Percentiles rank a stretch among this genome's conserved stretches.
Conservation (phyloP, 805 yeast species). For the Candida peoriensis region DNA sequence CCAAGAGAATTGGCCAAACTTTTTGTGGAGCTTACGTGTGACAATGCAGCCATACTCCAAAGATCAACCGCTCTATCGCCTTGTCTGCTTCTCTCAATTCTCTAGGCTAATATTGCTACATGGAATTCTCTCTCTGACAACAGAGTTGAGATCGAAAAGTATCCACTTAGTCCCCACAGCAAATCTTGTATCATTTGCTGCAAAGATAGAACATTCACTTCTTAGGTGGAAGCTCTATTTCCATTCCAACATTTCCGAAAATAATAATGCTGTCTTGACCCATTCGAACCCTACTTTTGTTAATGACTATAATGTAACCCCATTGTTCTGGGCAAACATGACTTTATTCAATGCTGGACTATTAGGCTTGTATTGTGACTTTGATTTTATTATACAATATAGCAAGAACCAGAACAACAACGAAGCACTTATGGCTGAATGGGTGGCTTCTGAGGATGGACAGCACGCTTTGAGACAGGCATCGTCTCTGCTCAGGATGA, state of each 20-base stretch:
- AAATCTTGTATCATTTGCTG: slow-evolving; percentile 23
- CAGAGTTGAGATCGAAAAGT: slow-evolving; percentile 23
- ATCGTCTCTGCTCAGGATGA: too few species aligned
- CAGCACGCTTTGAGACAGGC: too few species aligned
- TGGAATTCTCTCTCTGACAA: slow-evolving; percentile 27
- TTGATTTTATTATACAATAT: slow-evolving; percentile 14
- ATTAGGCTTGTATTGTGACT: slow-evolving; percentile 25
- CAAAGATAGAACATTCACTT: slow-evolving; percentile 27
- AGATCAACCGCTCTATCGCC: slow-evolving; percentile 28
- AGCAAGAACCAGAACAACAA: too few species aligned
- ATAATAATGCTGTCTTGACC: slow-evolving; percentile 15
- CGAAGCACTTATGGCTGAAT: slow-evolving; percentile 55
- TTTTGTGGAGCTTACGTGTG: slow-evolving; percentile 30
- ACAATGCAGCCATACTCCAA: slow-evolving; percentile 28
- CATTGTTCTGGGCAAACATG: slow-evolving; percentile 30
- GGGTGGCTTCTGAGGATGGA: too few species aligned
- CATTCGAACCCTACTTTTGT: slow-evolving; percentile 8
- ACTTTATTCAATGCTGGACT: slow-evolving; percentile 24
- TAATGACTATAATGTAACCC: slow-evolving; percentile 30
- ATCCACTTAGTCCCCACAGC: slow-evolving; percentile 19
- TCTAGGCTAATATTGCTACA: slow-evolving; percentile 31
- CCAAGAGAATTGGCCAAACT: slow-evolving; percentile 35
- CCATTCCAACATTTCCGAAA: slow-evolving; percentile 26
- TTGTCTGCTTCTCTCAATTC: slow-evolving; percentile 31
- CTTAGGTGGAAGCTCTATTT: slow-evolving; percentile 31